Conservation (phyloP, 108 stramenopile species). For the Heterococcus sp. region DNA sequence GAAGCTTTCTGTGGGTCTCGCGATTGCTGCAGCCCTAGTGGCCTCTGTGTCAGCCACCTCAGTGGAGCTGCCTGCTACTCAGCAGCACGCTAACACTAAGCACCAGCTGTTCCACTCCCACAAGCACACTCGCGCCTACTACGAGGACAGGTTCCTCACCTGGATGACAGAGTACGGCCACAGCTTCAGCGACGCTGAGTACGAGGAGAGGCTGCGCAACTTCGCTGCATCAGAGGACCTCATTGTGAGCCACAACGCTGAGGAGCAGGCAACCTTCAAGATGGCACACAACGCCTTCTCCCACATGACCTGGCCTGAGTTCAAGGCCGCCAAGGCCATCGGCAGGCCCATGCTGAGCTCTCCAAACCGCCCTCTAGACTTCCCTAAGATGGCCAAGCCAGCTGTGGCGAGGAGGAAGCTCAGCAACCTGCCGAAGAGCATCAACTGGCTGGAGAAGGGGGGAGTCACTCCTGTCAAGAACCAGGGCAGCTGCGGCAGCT, state of each 20-base stretch:
- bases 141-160: not conserved
- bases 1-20: too few species aligned
- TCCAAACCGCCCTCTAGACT: not conserved
- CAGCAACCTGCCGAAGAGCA: not conserved
- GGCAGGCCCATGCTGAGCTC: not conserved
- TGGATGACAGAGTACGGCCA: not conserved
- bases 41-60: too few species aligned
- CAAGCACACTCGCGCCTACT: not conserved
- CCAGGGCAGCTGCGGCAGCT: constrained; percentile 63
- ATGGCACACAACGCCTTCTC: constrained; percentile 58
- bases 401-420: not conserved
- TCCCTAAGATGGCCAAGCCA: not conserved
- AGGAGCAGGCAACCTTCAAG: constrained; percentile 10
- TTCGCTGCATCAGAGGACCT: constrained; percentile 30
- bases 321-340: not conserved
- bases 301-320: constrained; percentile 52
- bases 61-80: too few species aligned
- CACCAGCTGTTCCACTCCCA: too few species aligned
- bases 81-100: too few species aligned
- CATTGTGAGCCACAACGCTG: constrained; percentile 21
- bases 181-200: not conserved
- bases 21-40: too few species aligned
- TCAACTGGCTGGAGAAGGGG: constrained; percentile 49
- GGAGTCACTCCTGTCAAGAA: constrained; percentile 58
- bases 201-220: constrained; percentile 6